A percentile compares a stretch with the other conserved stretches of the same genome.
phyloP scores from a whole-genome alignment of 2,329 filamentous ascomycete species.

The Xylariaceae sp. region DNA sequence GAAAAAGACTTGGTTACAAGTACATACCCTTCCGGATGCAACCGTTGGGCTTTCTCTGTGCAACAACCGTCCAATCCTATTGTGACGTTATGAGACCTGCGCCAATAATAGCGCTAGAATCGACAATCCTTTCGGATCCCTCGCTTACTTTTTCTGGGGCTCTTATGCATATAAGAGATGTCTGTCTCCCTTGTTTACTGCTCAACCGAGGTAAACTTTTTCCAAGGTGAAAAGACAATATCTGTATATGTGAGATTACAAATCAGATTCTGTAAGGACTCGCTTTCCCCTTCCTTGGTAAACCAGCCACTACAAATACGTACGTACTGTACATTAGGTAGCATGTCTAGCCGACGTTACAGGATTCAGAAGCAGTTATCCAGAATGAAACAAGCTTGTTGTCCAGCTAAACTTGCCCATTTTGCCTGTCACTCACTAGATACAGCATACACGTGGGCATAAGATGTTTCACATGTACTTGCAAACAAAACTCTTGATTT shows the following conservation, averaged over 20 bases:
- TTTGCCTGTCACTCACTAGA: too few relatives aligned
- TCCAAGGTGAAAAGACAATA: conserved; percentile 1
- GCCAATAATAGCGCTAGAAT: conserved; percentile 2
- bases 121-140: conserved; percentile 14
- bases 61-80: conserved; percentile 11
- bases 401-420: too few relatives aligned
- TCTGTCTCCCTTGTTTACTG: too few relatives aligned
- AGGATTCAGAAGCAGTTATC: too few relatives aligned
- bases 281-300: background rate
- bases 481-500: too few relatives aligned
- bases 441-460: too few relatives aligned
- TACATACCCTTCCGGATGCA: conserved; percentile 7
- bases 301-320: too few relatives aligned
- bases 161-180: background rate
- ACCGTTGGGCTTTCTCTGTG: conserved; percentile 9
- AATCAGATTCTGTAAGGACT: too few relatives aligned
- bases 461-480: too few relatives aligned
- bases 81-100: conserved; percentile 6
- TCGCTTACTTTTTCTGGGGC: conserved; percentile 9
- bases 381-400: too few relatives aligned
- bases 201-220: background rate
- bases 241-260: conserved; percentile 8
- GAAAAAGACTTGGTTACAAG: too few relatives aligned
- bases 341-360: background rate
- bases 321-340: background rate